Evolutionary conservation across 441 rosid genomes (phyloP).

Genomic region (Brassica balearica): DNA sequence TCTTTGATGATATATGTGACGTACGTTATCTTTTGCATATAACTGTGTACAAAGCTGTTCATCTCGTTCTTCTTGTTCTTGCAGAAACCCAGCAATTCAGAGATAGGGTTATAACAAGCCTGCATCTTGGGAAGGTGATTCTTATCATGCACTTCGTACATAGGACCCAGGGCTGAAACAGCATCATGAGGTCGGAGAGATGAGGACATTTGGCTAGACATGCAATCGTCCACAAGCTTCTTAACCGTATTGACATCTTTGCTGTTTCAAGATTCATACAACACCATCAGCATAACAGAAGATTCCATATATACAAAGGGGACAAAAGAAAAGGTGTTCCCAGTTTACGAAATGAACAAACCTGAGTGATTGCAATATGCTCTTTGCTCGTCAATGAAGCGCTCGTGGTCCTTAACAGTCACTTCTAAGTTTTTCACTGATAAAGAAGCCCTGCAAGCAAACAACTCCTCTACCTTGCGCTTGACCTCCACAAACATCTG

Average conservation of each 20-base stretch:
- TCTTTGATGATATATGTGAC: constrained; percentile 79
- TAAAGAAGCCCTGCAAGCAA: constrained; percentile 58
- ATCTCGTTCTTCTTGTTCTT: constrained; percentile 85
- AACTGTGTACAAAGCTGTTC: constrained; percentile 81
- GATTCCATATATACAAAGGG: not conserved
- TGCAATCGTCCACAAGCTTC: no score
- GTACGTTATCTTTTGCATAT: constrained; percentile 82
- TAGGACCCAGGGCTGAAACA: constrained; percentile 97
- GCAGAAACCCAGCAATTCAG: constrained; percentile 76
- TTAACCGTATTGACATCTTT: no score
- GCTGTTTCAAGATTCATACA: constrained; percentile 53
- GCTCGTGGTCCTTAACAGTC: constrained; percentile 69
- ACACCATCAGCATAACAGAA: constrained; percentile 31
- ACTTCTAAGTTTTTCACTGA: constrained; percentile 66
- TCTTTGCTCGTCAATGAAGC: constrained; percentile 74
- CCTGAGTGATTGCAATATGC: constrained; percentile 97
- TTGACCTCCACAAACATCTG: constrained; percentile 78
- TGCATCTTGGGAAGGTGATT: constrained; percentile 88
- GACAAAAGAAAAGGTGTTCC: constrained; percentile 17
- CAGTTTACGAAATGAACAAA: constrained; percentile 45
- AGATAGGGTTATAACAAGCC: constrained; percentile 62
- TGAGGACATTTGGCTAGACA: constrained; percentile 53
- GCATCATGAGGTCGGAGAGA: constrained; percentile 98
- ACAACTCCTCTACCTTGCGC: constrained; percentile 77
- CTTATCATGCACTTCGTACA: constrained; percentile 97